Evolutionary conservation across 2,329 filamentous ascomycete species (phyloP).

Genomic region (Zasmidium angulare): DNA sequence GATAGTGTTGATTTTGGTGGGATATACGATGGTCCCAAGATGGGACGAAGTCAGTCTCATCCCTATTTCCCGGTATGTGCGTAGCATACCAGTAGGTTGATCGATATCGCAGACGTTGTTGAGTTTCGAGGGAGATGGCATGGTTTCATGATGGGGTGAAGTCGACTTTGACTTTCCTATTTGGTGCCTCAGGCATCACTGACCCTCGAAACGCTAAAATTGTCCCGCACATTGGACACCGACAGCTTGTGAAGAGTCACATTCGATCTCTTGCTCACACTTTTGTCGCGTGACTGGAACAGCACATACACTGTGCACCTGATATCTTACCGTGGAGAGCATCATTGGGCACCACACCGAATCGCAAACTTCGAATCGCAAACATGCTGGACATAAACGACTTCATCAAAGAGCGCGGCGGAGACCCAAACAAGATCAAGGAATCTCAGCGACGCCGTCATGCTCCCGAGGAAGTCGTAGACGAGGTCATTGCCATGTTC

Average conservation of each 20-base stretch:
- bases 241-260: neutral
- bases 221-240: neutral
- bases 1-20: neutral
- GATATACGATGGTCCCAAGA: too few relatives aligned
- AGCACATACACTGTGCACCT: neutral
- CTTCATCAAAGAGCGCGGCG: constrained; percentile 73
- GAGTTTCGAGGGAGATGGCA: neutral
- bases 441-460: constrained; percentile 83
- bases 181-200: neutral
- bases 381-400: constrained; percentile 50
- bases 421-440: constrained; percentile 86
- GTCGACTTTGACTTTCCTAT: neutral
- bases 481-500: constrained; percentile 84
- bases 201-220: constrained; percentile 3
- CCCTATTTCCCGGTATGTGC: too few relatives aligned
- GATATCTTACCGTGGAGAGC: neutral
- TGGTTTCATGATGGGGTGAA: neutral
- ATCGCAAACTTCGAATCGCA: neutral
- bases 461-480: constrained; percentile 79
- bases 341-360: neutral
- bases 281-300: neutral
- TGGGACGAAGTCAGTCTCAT: too few relatives aligned
- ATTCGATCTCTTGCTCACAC: neutral
- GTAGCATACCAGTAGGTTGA: too few relatives aligned
- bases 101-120: too few relatives aligned